Percentiles rank a stretch among this genome's conserved stretches.
These are phyloP conservation scores for Gilbertella persicaria DNA, from an alignment of 371 early-diverging fungal species.

Conservation along the genomic window DNA sequence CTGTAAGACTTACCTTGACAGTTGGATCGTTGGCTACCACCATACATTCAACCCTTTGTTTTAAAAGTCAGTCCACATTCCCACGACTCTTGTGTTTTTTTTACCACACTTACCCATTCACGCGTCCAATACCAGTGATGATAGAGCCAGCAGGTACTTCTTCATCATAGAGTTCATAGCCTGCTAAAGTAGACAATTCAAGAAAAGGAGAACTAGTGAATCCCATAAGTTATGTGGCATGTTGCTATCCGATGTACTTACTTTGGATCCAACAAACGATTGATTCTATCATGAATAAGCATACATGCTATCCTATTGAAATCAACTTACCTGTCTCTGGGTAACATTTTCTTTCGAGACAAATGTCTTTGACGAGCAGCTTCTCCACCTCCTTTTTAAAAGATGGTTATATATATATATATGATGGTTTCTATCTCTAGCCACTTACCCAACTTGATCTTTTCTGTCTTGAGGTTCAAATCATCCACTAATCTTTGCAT, in stretches of 20 bases:
- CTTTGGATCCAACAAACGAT: slow-evolving; percentile 85
- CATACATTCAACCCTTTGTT: slow-evolving; percentile 85
- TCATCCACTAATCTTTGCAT: slow-evolving; percentile 81
- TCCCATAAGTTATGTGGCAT: no score
- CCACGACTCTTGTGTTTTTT: slow-evolving; percentile 14
- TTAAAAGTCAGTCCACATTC: slow-evolving; percentile 23
- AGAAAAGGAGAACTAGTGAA: slow-evolving; percentile 83
- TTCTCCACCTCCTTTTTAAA: slow-evolving; percentile 91
- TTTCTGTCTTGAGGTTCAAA: slow-evolving; percentile 69
- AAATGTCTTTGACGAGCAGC: slow-evolving; percentile 88
- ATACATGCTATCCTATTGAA: not conserved
- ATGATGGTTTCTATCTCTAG: slow-evolving; percentile 2
- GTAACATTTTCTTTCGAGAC: slow-evolving; percentile 87
- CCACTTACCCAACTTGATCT: slow-evolving; percentile 74
- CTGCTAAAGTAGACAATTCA: slow-evolving; percentile 95
- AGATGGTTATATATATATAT: not conserved
- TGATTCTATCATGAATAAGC: slow-evolving; percentile 56
- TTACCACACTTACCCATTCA: slow-evolving; percentile 73
- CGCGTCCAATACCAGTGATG: slow-evolving; percentile 96
- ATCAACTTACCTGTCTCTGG: slow-evolving; percentile 80
- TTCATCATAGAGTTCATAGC: slow-evolving; percentile 86
- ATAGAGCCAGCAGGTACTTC: slow-evolving; percentile 93
- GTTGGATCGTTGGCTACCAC: slow-evolving; percentile 96
- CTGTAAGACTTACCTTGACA: slow-evolving; percentile 59
- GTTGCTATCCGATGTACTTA: no score